Evolutionary conservation across 257 asterid species (phyloP).

Genomic region (Forsythia suspensa): DNA sequence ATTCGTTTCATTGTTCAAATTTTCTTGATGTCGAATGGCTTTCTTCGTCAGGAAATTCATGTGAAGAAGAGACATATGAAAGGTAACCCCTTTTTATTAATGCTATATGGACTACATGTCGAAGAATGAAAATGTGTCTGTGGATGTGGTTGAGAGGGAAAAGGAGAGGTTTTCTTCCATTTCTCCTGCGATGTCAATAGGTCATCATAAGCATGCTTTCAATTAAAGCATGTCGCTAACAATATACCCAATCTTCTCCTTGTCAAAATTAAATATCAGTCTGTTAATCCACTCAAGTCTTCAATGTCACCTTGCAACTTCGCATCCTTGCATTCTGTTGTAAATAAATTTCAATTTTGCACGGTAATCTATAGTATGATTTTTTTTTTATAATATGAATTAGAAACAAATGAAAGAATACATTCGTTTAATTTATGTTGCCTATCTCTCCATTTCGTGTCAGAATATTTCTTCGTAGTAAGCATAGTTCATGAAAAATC

Average conservation of each 20-base stretch:
- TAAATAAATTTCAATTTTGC: background rate
- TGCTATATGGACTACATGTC: background rate
- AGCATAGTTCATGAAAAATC: background rate
- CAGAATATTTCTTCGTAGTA: background rate
- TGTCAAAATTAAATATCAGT: background rate
- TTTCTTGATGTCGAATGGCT: constrained; percentile 77
- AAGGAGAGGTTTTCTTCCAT: background rate
- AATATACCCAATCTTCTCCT: background rate
- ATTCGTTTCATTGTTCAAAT: constrained; percentile 64
- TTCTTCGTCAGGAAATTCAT: constrained; percentile 88
- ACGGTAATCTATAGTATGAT: background rate
- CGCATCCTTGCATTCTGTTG: background rate
- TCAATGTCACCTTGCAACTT: background rate
- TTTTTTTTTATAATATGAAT: background rate
- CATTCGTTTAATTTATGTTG: background rate
- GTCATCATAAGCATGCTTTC: background rate
- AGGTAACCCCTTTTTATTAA: constrained; percentile 43
- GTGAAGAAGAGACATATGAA: constrained; percentile 80
- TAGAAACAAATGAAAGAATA: background rate
- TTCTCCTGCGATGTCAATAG: background rate
- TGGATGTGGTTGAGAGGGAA: background rate
- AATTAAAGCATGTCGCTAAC: background rate
- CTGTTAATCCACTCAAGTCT: background rate
- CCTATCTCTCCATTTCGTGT: background rate
- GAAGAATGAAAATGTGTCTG: background rate